Base-by-base conservation (phyloP, 106 monocot species). In the Platanthera guangdongensis region DNA sequence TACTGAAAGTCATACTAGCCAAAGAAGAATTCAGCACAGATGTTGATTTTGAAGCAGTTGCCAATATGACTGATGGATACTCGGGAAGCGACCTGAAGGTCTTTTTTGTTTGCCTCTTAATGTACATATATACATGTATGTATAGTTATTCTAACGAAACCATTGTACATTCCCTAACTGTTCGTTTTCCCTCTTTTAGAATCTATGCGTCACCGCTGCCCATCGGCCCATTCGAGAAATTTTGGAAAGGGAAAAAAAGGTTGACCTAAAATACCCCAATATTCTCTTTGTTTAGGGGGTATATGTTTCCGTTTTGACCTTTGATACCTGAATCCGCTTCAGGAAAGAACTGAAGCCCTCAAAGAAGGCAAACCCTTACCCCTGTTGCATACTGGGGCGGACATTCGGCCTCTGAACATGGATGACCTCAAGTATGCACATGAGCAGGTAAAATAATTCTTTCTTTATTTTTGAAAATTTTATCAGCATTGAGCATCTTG, bases 31-130 rank as follows among this genome's bases (percentile, higher is more conserved):
- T 97, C 48, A 86, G 78, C 15, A 74, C 84, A 39, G 85, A 79
- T 80, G 64, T 94, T 64, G 86, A 89, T 74, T 80, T 91, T 47
- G 94, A 94, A 71, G 80, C 84, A 32, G 74, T 94, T 71, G 97
- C 97, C 54, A 90, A 84, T 75, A 88, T 92, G 91, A 97, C 97
- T 47, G 94, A 97, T 78, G 97, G 97, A 72, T 97, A 94, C 63
- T 94, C 97, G 62, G 93, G 94, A 86, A 97, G 97, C 57, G 94
- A 97, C 51, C 78, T 97, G 59, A 97, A 97, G 97, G 94, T 97
- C 49, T 79, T 16, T 16, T 51, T 75, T 16, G 19, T 69, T 25
- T 22, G 18, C 22, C 22, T 65, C 12, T 11, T 65, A 11, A 32
- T 65, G 32, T 3, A 3, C 1, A 39, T 3, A 39, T 3, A 39